Base-by-base conservation (phyloP, 257 asterid species). In the Craterostigma plantagineum region DNA sequence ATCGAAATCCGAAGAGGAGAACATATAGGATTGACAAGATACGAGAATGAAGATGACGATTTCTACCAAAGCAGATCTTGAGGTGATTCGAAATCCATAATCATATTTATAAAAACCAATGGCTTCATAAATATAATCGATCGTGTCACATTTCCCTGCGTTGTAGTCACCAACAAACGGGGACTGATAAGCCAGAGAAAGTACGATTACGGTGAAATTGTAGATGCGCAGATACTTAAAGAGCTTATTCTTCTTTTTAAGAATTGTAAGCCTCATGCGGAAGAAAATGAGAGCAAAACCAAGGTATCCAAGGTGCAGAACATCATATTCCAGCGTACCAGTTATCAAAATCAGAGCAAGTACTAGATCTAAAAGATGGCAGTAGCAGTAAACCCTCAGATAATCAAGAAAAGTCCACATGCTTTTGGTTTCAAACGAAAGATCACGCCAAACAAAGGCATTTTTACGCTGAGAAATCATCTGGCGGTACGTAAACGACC, bases 361-460 rank as follows among this genome's bases (percentile, higher is more conserved):
- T 45, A 90, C 96, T n/a, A 90, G 77, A 69, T 90, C 99, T 57
- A 90, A 49, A 17, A 90, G 94, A 74, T 90, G 99, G 54, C 99
- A 90, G 60, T 83, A 90, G 84, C 95, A 90, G 69, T 90, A 90
- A 48, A 90, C 87, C 65, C 95, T 81, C 76, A 90, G 49, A 61
- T 90, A 90, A 60, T 83, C 96, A 6, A 90, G 75, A 71, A 83
- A 70, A 34, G 96, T 90, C 99, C 99, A 90, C 92, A 83, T 83
- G 81, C 95, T 55, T 65, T 83, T 90, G 58, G 96, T 90, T 71
- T 83, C 99, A 62, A 90, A 90, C 18, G 96, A 75, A 37, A 90
- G 75, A 64, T 90, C 99, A 60, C 84, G 64, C 99, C 99, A 90
- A 54, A 90, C 94, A 35, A 67, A 79, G 45, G 87, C 72, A 56